Percentiles rank a stretch among this genome's conserved stretches.
phyloP scores from a whole-genome alignment of 2,329 filamentous ascomycete species.

The Sporothrix brunneoviolacea region DNA sequence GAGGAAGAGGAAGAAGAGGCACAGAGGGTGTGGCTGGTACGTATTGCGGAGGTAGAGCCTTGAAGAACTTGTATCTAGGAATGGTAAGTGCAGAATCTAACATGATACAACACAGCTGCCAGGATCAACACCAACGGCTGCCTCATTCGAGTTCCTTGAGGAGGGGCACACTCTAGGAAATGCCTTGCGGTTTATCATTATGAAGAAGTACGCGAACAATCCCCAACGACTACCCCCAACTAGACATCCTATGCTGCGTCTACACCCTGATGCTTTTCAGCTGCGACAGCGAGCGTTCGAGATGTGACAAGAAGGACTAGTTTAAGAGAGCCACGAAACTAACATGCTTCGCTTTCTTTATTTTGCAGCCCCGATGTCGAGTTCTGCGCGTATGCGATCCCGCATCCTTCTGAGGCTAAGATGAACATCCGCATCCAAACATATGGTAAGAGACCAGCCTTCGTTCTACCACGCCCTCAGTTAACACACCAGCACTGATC shows the following conservation, averaged over 20 bases:
- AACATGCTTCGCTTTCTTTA: background rate
- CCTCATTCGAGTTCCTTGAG: conserved; percentile 88
- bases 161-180: conserved; percentile 97
- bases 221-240: background rate
- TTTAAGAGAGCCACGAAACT: conserved; percentile 6
- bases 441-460: conserved; percentile 64
- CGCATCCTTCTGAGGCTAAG: conserved; percentile 89
- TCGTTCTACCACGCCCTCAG: too few relatives aligned
- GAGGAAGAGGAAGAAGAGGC: conserved; percentile 42
- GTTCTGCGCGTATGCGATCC: conserved; percentile 97
- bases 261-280: too few relatives aligned
- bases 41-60: conserved; percentile 19
- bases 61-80: too few relatives aligned
- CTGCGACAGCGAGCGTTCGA: too few relatives aligned
- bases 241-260: background rate
- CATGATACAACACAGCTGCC: conserved; percentile 54
- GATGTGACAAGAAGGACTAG: too few relatives aligned
- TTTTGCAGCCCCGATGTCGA: conserved; percentile 76
- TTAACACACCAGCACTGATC: too few relatives aligned
- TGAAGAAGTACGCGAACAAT: conserved; percentile 74
- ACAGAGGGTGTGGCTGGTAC: conserved; percentile 58
- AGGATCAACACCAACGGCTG: conserved; percentile 77
- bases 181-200: conserved; percentile 87
- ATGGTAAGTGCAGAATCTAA: too few relatives aligned
- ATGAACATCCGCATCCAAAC: conserved; percentile 98